Evolutionary conservation across 805 yeast species (phyloP), one percentile per base, ranked within the genome.

Genomic region (Vanderwaltozyma yarrowii): DNA sequence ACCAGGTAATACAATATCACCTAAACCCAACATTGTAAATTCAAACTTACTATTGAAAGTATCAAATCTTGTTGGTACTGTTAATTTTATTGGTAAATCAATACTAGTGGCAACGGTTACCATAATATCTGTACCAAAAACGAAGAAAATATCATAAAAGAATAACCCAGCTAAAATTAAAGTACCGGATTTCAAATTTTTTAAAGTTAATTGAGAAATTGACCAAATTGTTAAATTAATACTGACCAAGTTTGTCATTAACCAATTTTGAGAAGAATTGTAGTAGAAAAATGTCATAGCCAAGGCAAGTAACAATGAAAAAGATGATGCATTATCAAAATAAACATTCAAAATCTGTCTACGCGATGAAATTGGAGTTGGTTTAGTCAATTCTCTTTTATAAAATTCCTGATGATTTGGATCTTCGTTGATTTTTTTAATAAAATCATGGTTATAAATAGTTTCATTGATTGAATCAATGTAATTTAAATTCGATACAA

Each of bases 1-100:
- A 0, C 78, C 80, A 1, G 85, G 84, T 12, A 78, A 56, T 3
- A 73, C 73, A 37, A 80, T 68, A 52, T 80, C 87, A 5, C 86
- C 86, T 5, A 78, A 58, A 1, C 86, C 87, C 9, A 80, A 56
- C 35, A 52, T 33, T 5, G 71, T 59, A 43, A 62, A 54, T 7
- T 51, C 42, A 21, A 50, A 39, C 12, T 32, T 39, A 28, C 34
- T 37, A 24, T 35, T 31, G 2, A 35, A 30, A 2, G 40, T 35
- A 35, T 45, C 42, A 35, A 44, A 39, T 28, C 43, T 37, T 23
- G 30, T 47, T 15, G 64, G 63, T 16, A 58, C 16, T 24, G 40
- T 35, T 2, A 56, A 30, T 36, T 56, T 51, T 10, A 51, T 40
- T 1, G 86, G 86, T n/a, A 73, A 61, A 3, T 74, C 71, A 17